A percentile compares a stretch with the other conserved stretches of the same genome.
Conservation (phyloP, 2,329 filamentous ascomycete genomes). For the Elsinoe australis region DNA sequence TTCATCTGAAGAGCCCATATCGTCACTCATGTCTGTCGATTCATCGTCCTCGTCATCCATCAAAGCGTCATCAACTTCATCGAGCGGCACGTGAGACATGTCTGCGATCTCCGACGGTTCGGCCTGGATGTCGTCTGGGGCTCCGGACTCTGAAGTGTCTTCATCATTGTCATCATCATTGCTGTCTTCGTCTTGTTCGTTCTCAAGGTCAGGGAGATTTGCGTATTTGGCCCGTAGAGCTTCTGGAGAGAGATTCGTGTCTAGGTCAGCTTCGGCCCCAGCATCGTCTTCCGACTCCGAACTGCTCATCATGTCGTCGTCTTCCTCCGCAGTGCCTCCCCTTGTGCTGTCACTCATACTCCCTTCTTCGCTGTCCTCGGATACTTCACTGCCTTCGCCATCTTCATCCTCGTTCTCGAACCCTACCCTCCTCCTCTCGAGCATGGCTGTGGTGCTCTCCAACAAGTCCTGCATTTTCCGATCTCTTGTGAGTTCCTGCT, state of each 20-base stretch:
- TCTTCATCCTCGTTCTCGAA: slow-evolving; percentile 31
- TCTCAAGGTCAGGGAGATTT: slow-evolving; percentile 46
- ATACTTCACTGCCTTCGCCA: slow-evolving; percentile 25
- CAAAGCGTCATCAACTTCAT: slow-evolving; percentile 34
- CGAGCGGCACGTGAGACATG: slow-evolving; percentile 32
- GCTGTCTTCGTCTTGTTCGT: slow-evolving; percentile 22
- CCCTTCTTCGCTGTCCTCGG: slow-evolving; percentile 30
- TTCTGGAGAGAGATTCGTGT: slow-evolving; percentile 61
- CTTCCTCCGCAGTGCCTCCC: slow-evolving; percentile 34
- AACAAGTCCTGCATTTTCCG: slow-evolving; percentile 67
- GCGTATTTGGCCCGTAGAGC: slow-evolving; percentile 63
- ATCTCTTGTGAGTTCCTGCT: slow-evolving; percentile 49
- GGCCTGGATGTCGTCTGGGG: slow-evolving; percentile 14
- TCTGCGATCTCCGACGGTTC: slow-evolving; percentile 21
- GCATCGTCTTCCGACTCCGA: slow-evolving; percentile 54
- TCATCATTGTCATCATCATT: slow-evolving; percentile 19
- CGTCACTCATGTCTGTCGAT: slow-evolving; percentile 34
- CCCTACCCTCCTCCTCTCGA: slow-evolving; percentile 50
- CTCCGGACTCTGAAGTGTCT: slow-evolving; percentile 5
- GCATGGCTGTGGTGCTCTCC: slow-evolving; percentile 60
- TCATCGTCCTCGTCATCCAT: slow-evolving; percentile 35
- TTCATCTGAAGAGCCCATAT: slow-evolving; percentile 31
- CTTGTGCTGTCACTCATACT: slow-evolving; percentile 25
- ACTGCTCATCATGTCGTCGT: slow-evolving; percentile 51
- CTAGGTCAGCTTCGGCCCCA: slow-evolving; percentile 44